Evolutionary conservation across 106 monocot genomes (phyloP), one percentile per base, ranked within the genome.

Genomic region (Amphibolis antarctica): DNA sequence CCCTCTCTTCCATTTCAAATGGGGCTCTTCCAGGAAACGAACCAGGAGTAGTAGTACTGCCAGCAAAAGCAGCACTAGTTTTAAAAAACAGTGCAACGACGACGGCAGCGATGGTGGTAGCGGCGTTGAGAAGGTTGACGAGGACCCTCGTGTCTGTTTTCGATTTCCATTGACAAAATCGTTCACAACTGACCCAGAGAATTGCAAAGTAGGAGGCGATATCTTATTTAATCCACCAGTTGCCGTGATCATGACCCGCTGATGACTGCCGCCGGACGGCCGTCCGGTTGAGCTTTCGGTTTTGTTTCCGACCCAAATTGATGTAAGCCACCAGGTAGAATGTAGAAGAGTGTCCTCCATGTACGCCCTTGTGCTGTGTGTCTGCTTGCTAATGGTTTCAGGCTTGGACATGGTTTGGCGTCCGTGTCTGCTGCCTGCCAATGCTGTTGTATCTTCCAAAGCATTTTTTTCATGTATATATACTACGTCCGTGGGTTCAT

Each of bases 141-240:
- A 70, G 3, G 50, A 50, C 5, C 62, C 67, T 24, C 53, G 46
- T 15, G 27, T 15, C 5, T 46, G 49, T 24, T 60, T 46, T 27
- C 48, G 30, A n/a, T 64, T 80, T 67, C 15, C 59, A 31, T 28
- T 74, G 12, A 70, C 77, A 1, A 71, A 77, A 1, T 53, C 71
- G 1, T 43, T 74, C 44, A 56, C 66, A 9, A 55, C 60, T 15
- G 83, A 83, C 30, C 69, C 63, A 21, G 76, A 74, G 2, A 69
- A 69, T 57, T 83, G 79, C 75, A 83, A 83, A 68, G 57, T 75
- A 7, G 76, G 69, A 30, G 79, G 78, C 12, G 79, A 79, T 50
- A 47, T 59, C 12, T 60, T 69, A 26, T 83, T 83, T 46, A 58
- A 47, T 42, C 47, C 67, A 0, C 47, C 71, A 0, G 21, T 72